Evolutionary conservation across 345 rosid genomes (phyloP).

Genomic region (Murraya koenigii): DNA sequence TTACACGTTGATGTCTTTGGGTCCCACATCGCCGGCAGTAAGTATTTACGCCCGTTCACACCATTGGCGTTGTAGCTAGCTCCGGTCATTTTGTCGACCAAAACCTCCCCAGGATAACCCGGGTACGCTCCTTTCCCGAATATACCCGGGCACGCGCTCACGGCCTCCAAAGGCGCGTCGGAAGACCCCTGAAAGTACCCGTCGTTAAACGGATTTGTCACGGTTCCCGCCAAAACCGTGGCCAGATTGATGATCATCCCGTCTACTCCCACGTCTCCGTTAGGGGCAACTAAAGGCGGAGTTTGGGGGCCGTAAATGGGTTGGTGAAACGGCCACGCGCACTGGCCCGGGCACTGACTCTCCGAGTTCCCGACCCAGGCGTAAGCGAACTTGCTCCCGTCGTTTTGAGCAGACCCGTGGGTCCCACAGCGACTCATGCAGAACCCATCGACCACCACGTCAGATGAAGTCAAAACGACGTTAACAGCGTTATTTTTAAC

Average conservation of each 20-base stretch:
- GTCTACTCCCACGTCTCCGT: constrained; percentile 83
- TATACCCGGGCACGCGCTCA: constrained; percentile 69
- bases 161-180: constrained; percentile 74
- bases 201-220: constrained; percentile 72
- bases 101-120: constrained; percentile 62
- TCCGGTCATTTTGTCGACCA: constrained; percentile 56
- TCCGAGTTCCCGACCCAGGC: constrained; percentile 83
- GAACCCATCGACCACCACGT: constrained; percentile 68
- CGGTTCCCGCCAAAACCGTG: constrained; percentile 70
- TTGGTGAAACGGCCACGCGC: constrained; percentile 92
- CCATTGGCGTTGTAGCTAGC: constrained; percentile 70
- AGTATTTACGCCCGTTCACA: constrained; percentile 51
- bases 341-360: constrained; percentile 72
- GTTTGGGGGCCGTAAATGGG: constrained; percentile 81
- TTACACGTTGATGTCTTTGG: constrained; percentile 65
- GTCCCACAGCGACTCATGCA: constrained; percentile 76
- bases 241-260: constrained; percentile 86
- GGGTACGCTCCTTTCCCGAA: constrained; percentile 82
- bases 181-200: constrained; percentile 75
- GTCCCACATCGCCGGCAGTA: constrained; percentile 96
- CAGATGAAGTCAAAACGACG: constrained; percentile 66
- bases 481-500: constrained; percentile 30
- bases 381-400: constrained; percentile 34
- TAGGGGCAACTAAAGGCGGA: constrained; percentile 67
- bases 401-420: constrained; percentile 39